Conservation (phyloP, 805 yeast species). For the Pichia paraexigua region DNA sequence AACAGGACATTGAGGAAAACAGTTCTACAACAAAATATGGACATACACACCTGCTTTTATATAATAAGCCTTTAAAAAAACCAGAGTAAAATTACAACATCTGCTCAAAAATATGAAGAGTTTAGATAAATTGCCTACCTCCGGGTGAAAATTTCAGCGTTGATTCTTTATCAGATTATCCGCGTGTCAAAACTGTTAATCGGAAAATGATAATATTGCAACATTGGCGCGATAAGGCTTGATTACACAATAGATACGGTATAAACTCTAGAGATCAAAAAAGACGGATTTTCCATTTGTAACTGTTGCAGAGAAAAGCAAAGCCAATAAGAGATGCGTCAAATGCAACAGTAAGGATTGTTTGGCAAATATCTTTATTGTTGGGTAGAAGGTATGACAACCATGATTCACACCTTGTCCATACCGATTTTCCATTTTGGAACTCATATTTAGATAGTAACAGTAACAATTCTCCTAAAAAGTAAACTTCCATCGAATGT, state of each 20-base stretch:
- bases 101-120: not conserved
- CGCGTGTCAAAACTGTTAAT: not conserved
- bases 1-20: not conserved
- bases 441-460: constrained; percentile 6
- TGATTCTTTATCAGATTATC: not conserved
- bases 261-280: not conserved
- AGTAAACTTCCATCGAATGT: constrained; percentile 25
- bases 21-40: not conserved
- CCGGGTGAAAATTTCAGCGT: not conserved
- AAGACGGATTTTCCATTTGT: not conserved
- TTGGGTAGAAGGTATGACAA: too few species aligned
- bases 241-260: too few species aligned
- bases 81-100: not conserved
- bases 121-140: not conserved
- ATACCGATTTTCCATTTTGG: not conserved
- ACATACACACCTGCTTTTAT: not conserved
- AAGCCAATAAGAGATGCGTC: not conserved
- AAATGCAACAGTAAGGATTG: not conserved
- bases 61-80: too few species aligned
- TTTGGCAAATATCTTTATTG: too few species aligned
- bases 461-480: constrained; percentile 15
- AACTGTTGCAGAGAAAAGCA: not conserved
- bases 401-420: not conserved
- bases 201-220: not conserved
- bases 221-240: not conserved